Evolutionary conservation across 2,329 filamentous ascomycete genomes (phyloP), one percentile per base, ranked within the genome.

Genomic region (Teratosphaeria nubilosa): DNA sequence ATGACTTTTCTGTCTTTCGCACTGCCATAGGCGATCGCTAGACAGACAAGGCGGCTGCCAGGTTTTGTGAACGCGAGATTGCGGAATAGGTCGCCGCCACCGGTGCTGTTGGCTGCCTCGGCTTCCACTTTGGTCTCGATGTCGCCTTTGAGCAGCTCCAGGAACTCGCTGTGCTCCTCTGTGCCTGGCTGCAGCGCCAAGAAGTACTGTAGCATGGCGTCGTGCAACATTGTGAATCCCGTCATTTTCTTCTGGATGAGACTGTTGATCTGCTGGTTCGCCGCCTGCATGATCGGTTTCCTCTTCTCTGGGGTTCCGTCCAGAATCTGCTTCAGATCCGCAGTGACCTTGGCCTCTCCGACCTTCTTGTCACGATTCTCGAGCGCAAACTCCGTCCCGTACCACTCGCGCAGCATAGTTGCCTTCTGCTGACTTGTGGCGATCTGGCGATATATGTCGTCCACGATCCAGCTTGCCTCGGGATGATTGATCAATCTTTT

Each of bases 171-270:
- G 50, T 90, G 86, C 72, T 97, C 92, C 59, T 89, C 85, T 51
- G 86, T 89, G 3, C 87, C 91, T 4, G 83, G 78, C 63, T 87
- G 86, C 53, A 86, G 84, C 67, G 88, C 92, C 56, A 90, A 77
- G 75, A 92, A 96, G 75, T 96, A 99, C 72, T 99, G 92, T 60
- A 96, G 79, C 91, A 99, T 96, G 54, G 94, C 94, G 69, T 97
- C 94, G 74, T 99, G 95, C 22, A 99, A 83, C 82, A 99, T 95
- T 1, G 92, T 97, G 75, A 99, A 97, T 10, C 90, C 92, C 0
- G 90, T 95, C 76, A 94, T 86, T 76, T 94, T 94, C 82, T 99
- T 99, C 75, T 99, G 91, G 53, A 97, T 82, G 50, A 99, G 82
- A 62, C 87, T 85, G 74, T 96, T 96, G 78, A 95, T 94, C 76